phyloP scores from a whole-genome alignment of 1,284 basidiomycete species.

The Rhodotorula sp. region DNA sequence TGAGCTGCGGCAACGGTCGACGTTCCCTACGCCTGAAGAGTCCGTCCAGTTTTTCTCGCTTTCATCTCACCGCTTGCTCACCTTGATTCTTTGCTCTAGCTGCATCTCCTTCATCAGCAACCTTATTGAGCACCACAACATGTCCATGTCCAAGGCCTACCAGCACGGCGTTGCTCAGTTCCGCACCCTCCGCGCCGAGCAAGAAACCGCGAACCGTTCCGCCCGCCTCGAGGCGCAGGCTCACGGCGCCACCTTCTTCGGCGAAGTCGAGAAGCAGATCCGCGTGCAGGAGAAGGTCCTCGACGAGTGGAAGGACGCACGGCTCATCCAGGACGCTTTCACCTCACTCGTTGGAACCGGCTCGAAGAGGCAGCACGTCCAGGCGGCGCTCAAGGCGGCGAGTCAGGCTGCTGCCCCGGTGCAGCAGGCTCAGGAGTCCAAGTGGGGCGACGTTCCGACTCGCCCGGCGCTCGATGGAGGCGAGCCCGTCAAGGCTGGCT shows the following conservation, averaged over 20 bases:
- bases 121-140: constrained; percentile 65
- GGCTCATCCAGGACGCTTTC: constrained; percentile 31
- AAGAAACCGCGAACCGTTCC: constrained; percentile 71
- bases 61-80: not conserved
- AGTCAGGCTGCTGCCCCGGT: not conserved
- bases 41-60: constrained; percentile 54
- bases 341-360: constrained; percentile 2
- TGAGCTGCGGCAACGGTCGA: constrained; percentile 70
- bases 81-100: constrained; percentile 53
- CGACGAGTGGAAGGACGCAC: constrained; percentile 45
- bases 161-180: constrained; percentile 76
- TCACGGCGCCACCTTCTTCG: constrained; percentile 69
- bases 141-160: constrained; percentile 79
- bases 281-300: constrained; percentile 63
- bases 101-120: constrained; percentile 76
- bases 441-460: constrained; percentile 5
- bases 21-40: constrained; percentile 60
- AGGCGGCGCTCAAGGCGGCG: not conserved
- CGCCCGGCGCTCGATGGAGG: constrained; percentile 1
- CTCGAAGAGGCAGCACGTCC: not conserved
- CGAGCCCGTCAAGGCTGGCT: constrained; percentile 2
- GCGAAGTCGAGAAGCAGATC: constrained; percentile 63
- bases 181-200: constrained; percentile 77
- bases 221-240: constrained; percentile 77
- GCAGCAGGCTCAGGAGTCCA: not conserved